Evolutionary conservation across 139 green algal genomes (phyloP), one percentile per base, ranked within the genome.

Genomic region (Ettlia oleoabundans): DNA sequence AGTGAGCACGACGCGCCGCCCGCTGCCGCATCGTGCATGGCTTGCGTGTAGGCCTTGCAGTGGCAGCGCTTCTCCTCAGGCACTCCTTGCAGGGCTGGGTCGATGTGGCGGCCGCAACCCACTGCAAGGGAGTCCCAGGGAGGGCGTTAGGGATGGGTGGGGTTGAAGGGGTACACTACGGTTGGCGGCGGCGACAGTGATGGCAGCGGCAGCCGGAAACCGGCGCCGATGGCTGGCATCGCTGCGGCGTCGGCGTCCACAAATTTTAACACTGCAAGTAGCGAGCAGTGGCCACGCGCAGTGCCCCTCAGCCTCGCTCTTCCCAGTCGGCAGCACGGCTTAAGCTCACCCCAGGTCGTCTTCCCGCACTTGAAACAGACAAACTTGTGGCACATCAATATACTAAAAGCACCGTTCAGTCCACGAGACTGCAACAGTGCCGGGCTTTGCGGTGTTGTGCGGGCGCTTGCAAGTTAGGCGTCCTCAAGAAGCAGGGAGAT

Each of bases 21-120:
- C 8, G 37, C n/a, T 19, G 70, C 65, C 13, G 47, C 83, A 5
- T 87, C 83, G 26, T 87, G 83, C 35, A 61, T 30, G 30, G 74
- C 35, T 52, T 87, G 83, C 0, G 83, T 87, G 26, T 28, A 63
- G 18, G 83, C 62, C 47, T 87, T 87, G 76, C 83, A 87, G 64
- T 84, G 67, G 51, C 83, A 87, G 18, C 83, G 63, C 28, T 84
- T 33, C 2, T 84, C 83, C 58, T 71, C 24, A 4, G 83, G 35
- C 52, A 87, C 83, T 10, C 74, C 55, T 33, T 81, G 15, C 32
- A 79, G n/a, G 22, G 72, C 72, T 18, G 24, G 33, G 24, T 69
- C 72, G 9, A 69, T 80, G 52, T 68, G 52, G 4, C 21, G n/a
- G 28, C 72, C 52, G 52, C 72, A 80, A 33, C 51, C 72, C 15